A percentile compares a stretch with the other conserved stretches of the same genome.
Evolutionary conservation across 306 rosid genomes (phyloP).

Genomic region (Dryas alaskensis): DNA sequence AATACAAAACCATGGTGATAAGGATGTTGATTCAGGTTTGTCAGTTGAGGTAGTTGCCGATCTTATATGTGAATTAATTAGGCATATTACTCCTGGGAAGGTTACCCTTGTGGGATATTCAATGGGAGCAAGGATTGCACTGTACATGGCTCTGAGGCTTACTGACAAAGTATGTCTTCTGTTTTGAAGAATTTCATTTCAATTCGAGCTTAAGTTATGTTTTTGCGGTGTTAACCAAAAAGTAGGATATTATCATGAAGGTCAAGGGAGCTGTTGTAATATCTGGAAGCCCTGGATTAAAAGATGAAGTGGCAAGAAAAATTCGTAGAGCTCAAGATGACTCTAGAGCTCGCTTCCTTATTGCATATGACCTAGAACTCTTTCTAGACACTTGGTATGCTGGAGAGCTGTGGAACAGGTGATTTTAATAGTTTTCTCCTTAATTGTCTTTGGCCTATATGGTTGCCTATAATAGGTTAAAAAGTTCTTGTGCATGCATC

Average conservation of each 20-base stretch:
- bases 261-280: conserved; percentile 69
- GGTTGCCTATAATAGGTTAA: conserved; percentile 2
- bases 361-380: conserved; percentile 61
- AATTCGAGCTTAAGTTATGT: conserved; percentile 13
- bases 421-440: conserved; percentile 19
- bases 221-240: conserved; percentile 19
- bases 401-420: conserved; percentile 85
- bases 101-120: conserved; percentile 85
- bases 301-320: conserved; percentile 62
- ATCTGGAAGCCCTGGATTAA: conserved; percentile 91
- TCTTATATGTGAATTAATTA: conserved; percentile 45
- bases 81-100: conserved; percentile 50
- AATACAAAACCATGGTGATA: conserved; percentile 31
- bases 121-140: conserved; percentile 90
- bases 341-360: conserved; percentile 57
- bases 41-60: conserved; percentile 63
- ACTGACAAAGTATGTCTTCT: conserved; percentile 47
- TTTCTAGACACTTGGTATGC: conserved; percentile 79
- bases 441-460: conserved; percentile 21
- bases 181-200: conserved; percentile 16
- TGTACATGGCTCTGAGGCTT: conserved; percentile 74
- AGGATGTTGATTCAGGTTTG: conserved; percentile 38
- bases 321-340: conserved; percentile 78
- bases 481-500: not conserved
- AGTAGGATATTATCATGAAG: conserved; percentile 45